Percentiles rank a stretch among this genome's conserved stretches.
phyloP scores from a whole-genome alignment of 2,329 filamentous ascomycete species.

The Ustulina deusta region DNA sequence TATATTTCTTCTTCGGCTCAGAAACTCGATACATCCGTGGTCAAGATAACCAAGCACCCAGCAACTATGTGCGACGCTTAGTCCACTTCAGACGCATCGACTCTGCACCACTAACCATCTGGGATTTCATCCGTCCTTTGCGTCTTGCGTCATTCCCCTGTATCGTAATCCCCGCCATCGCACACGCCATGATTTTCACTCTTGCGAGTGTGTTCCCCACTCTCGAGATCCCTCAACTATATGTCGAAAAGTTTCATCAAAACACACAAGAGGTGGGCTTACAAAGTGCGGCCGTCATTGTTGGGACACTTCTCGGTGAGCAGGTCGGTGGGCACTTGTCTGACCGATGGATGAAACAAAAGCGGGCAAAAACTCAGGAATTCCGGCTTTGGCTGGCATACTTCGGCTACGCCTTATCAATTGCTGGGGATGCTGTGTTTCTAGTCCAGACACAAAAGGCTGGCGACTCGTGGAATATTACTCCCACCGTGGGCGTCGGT shows the following conservation, averaged over 20 bases:
- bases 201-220: conserved; percentile 25
- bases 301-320: conserved; percentile 34
- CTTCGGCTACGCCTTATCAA: conserved; percentile 28
- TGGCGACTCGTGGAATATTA: conserved; percentile 26
- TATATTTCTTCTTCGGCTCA: conserved; percentile 33
- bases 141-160: conserved; percentile 24
- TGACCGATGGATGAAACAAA: conserved; percentile 34
- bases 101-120: conserved; percentile 18
- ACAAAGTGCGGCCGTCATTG: conserved; percentile 26
- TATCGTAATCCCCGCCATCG: conserved; percentile 25
- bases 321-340: conserved; percentile 30
- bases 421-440: conserved; percentile 29
- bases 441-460: conserved; percentile 25
- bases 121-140: conserved; percentile 30
- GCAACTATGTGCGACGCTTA: conserved; percentile 5
- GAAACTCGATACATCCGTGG: conserved; percentile 33
- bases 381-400: conserved; percentile 35
- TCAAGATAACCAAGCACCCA: not conserved
- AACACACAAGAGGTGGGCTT: conserved; percentile 33
- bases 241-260: conserved; percentile 30
- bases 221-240: conserved; percentile 33
- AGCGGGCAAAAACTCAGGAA: conserved; percentile 22
- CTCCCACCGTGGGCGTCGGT: conserved; percentile 30
- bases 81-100: conserved; percentile 31
- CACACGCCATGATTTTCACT: conserved; percentile 33